Percentiles rank a stretch among this genome's conserved stretches.
phyloP scores from a whole-genome alignment of 805 yeast genomes.

The Zygoascus flipseniorum region DNA sequence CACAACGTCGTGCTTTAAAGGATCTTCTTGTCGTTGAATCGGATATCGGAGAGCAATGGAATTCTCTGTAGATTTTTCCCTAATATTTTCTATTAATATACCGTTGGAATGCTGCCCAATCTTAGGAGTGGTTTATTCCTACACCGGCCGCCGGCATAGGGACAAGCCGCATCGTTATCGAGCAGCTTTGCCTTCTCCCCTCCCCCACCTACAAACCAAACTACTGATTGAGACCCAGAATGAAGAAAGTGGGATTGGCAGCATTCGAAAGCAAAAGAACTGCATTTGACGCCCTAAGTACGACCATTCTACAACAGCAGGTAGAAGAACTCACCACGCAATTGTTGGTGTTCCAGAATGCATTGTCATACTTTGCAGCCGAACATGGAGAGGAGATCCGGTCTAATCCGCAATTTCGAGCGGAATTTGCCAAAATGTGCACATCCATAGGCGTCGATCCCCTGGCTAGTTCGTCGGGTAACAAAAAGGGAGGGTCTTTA shows the following conservation, averaged over 20 bases:
- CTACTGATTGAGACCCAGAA: slow-evolving; percentile 12
- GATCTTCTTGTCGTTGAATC: too few species aligned
- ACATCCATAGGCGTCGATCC: slow-evolving; percentile 81
- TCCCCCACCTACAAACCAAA: neutral
- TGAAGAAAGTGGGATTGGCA: slow-evolving; percentile 40
- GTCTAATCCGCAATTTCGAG: slow-evolving; percentile 54
- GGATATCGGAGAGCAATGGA: too few species aligned
- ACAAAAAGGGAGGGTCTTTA: slow-evolving; percentile 26
- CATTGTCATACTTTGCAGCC: slow-evolving; percentile 63
- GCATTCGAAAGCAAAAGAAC: slow-evolving; percentile 34
- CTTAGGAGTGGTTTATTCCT: too few species aligned
- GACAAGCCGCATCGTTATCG: too few species aligned
- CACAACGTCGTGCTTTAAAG: too few species aligned
- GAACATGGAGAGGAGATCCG: slow-evolving; percentile 63
- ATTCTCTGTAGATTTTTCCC: too few species aligned
- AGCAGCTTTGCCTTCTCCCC: neutral
- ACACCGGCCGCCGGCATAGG: too few species aligned
- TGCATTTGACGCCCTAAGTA: slow-evolving; percentile 43
- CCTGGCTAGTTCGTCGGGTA: slow-evolving; percentile 32
- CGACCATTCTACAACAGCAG: slow-evolving; percentile 43
- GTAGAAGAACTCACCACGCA: slow-evolving; percentile 60
- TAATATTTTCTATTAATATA: too few species aligned
- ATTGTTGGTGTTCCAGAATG: slow-evolving; percentile 65
- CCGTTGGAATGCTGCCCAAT: too few species aligned
- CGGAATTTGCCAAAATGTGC: slow-evolving; percentile 70